phyloP scores from a whole-genome alignment of 495 filamentous ascomycete species.

The Cetradonia linearis region DNA sequence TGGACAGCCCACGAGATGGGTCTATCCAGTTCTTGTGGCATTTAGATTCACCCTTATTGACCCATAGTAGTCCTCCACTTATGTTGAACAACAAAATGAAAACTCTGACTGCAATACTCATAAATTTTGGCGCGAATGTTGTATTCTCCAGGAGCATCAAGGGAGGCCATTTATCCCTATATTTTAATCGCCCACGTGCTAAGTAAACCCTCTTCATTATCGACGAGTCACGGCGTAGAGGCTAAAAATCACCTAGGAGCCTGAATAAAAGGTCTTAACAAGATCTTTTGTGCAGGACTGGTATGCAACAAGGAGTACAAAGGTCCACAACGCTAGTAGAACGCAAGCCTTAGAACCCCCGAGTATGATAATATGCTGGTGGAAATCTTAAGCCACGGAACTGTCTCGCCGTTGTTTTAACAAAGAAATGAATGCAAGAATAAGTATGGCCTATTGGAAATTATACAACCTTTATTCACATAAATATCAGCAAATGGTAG shows the following conservation, averaged over 20 bases:
- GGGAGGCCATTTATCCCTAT: neutral
- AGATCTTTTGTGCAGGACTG: neutral
- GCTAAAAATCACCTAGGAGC: too few relatives aligned
- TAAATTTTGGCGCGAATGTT: neutral
- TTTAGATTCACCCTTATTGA: neutral
- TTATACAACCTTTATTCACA: neutral
- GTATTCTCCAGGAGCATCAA: neutral
- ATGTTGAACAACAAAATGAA: neutral
- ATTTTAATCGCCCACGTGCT: neutral
- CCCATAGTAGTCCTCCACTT: neutral
- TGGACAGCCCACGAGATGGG: neutral
- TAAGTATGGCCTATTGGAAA: neutral
- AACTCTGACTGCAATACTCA: neutral
- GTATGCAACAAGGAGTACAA: neutral
- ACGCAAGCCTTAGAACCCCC: neutral
- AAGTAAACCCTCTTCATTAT: neutral
- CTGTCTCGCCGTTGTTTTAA: neutral
- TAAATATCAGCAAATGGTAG: neutral
- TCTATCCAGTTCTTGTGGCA: neutral
- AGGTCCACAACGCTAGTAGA: neutral
- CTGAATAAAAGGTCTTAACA: neutral
- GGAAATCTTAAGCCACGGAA: constrained; percentile 1
- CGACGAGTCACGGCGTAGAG: too few relatives aligned
- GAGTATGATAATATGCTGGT: constrained; percentile 1
- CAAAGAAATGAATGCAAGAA: neutral